phyloP scores from a whole-genome alignment of 2,329 filamentous ascomycete genomes.

The Colletotrichum australisinense region DNA sequence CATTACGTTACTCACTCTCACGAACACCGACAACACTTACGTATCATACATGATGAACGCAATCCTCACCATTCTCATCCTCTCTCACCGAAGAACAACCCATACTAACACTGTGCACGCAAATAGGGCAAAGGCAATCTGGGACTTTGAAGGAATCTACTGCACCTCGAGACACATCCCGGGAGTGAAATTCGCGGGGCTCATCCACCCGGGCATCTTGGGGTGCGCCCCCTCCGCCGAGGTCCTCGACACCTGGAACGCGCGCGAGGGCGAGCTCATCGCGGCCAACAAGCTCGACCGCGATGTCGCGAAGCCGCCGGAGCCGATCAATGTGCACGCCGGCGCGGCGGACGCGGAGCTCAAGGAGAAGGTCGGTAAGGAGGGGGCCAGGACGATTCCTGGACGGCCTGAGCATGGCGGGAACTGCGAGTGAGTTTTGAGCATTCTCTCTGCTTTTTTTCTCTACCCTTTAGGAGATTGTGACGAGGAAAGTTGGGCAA shows the following conservation, averaged over 20 bases:
- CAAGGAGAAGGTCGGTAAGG: slow-evolving; percentile 75
- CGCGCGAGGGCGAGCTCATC: slow-evolving; percentile 84
- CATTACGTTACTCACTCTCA: neutral
- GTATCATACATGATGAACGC: no score
- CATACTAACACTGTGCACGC: no score
- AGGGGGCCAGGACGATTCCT: slow-evolving; percentile 88
- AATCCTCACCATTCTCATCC: neutral
- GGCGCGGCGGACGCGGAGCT: slow-evolving; percentile 70
- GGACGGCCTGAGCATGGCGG: slow-evolving; percentile 88
- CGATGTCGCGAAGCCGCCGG: slow-evolving; percentile 81
- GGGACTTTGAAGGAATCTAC: slow-evolving; percentile 70
- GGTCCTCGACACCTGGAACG: slow-evolving; percentile 85
- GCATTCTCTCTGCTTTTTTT: no score
- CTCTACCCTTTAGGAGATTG: no score
- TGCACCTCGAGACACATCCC: slow-evolving; percentile 90
- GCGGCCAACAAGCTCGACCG: slow-evolving; percentile 73
- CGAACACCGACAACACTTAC: neutral
- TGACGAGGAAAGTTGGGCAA: neutral
- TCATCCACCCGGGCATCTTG: slow-evolving; percentile 93
- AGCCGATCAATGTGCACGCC: slow-evolving; percentile 78
- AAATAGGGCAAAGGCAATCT: slow-evolving; percentile 61
- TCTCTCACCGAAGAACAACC: no score
- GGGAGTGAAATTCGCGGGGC: slow-evolving; percentile 85
- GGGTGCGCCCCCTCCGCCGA: slow-evolving; percentile 87
- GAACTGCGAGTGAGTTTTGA: slow-evolving; percentile 74